Conservation (phyloP, 495 filamentous ascomycete genomes). For the Aspergillus ellipticus region DNA sequence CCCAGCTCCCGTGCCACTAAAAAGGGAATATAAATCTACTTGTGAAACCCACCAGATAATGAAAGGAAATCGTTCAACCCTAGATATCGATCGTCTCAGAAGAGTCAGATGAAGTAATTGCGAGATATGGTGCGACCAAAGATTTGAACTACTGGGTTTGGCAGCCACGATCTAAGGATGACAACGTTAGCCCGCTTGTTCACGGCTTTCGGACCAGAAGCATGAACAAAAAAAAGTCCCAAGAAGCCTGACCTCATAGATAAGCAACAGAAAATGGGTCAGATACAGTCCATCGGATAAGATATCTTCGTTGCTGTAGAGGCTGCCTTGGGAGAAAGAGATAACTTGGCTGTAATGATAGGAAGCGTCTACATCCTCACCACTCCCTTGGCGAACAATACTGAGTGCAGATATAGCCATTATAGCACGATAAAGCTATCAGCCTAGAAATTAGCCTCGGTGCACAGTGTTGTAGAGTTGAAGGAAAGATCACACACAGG, state of each 20-base stretch:
- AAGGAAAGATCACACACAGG: constrained; percentile 39
- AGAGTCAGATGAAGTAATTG: constrained; percentile 51
- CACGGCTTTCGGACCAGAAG: background rate
- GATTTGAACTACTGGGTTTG: constrained; percentile 41
- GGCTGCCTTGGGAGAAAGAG: constrained; percentile 43
- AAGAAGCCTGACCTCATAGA: constrained; percentile 50
- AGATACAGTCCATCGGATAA: constrained; percentile 56
- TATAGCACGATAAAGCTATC: constrained; percentile 57
- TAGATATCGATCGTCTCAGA: constrained; percentile 41
- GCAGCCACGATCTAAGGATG: constrained; percentile 42
- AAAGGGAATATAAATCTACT: constrained; percentile 54
- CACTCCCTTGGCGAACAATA: constrained; percentile 44
- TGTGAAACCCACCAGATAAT: constrained; percentile 54
- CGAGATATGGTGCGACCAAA: constrained; percentile 55
- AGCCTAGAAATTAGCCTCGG: constrained; percentile 13
- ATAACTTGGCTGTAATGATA: constrained; percentile 57
- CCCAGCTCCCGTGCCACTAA: constrained; percentile 51
- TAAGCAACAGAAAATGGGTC: constrained; percentile 56
- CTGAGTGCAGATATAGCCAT: constrained; percentile 57
- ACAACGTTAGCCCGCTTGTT: constrained; percentile 6
- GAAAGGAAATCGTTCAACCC: constrained; percentile 47
- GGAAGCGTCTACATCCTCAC: constrained; percentile 45
- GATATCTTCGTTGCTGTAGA: constrained; percentile 46
- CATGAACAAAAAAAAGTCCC: background rate
- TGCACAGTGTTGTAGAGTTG: constrained; percentile 1